A percentile compares a stretch with the other conserved stretches of the same genome.
phyloP scores from a whole-genome alignment of 306 rosid species.

The Ziziphus jujuba region DNA sequence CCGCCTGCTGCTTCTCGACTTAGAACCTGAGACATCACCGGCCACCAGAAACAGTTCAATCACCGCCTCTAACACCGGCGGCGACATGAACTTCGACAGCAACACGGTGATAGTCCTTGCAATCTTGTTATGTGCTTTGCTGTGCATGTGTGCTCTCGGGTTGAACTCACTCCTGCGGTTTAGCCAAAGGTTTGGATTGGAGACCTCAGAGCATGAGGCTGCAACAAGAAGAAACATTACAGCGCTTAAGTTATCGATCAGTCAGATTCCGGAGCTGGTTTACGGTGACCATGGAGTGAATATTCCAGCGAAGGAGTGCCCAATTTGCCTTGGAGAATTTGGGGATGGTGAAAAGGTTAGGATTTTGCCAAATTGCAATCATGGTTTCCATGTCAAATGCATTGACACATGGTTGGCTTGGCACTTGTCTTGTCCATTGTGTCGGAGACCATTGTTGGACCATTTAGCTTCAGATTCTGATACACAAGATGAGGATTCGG shows the following conservation, averaged over 20 bases:
- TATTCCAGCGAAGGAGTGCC: slow-evolving; percentile 69
- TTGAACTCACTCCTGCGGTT: slow-evolving; percentile 60
- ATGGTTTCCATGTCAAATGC: slow-evolving; percentile 72
- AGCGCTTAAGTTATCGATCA: slow-evolving; percentile 49
- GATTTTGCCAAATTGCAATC: slow-evolving; percentile 60
- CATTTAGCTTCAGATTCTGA: too few relatives aligned
- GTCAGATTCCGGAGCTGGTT: slow-evolving; percentile 55
- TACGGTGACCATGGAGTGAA: slow-evolving; percentile 35
- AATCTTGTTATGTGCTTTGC: slow-evolving; percentile 60
- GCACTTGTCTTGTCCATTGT: slow-evolving; percentile 67
- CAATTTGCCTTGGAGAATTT: slow-evolving; percentile 75
- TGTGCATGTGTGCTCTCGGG: slow-evolving; percentile 65
- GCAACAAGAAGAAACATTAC: slow-evolving; percentile 35
- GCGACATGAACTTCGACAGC: slow-evolving; percentile 55
- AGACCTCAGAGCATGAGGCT: slow-evolving; percentile 39
- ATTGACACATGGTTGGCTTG: slow-evolving; percentile 65
- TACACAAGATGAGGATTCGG: too few relatives aligned
- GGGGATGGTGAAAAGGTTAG: slow-evolving; percentile 62
- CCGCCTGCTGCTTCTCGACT: slow-evolving; percentile 46
- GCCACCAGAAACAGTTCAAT: slow-evolving; percentile 23
- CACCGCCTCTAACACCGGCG: not conserved
- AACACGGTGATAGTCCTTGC: slow-evolving; percentile 75
- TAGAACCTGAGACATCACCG: slow-evolving; percentile 12
- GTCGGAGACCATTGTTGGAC: slow-evolving; percentile 37
- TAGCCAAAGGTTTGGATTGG: slow-evolving; percentile 54